Percentiles rank a stretch among this genome's conserved stretches.
These are phyloP conservation scores for Lizanozyma gosingica DNA, from an alignment of 1,139 yeast species.

Conservation along the genomic window DNA sequence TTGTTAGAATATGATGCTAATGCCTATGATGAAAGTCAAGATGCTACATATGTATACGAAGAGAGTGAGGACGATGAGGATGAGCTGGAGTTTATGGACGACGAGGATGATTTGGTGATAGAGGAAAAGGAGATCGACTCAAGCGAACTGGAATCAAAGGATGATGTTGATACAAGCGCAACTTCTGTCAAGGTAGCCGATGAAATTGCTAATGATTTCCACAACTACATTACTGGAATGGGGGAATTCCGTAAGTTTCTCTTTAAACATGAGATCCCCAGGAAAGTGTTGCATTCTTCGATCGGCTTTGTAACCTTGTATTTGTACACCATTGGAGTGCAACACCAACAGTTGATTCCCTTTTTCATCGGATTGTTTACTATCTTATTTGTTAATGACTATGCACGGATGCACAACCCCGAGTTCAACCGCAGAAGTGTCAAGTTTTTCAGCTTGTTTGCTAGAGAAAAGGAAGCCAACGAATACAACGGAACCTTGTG, in stretches of 20 bases:
- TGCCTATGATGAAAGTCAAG: neutral
- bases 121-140: neutral
- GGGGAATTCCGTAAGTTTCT: slow-evolving; percentile 40
- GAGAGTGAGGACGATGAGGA: neutral
- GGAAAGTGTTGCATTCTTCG: slow-evolving; percentile 80
- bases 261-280: slow-evolving; percentile 77
- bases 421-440: slow-evolving; percentile 58
- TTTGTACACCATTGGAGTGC: slow-evolving; percentile 57
- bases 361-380: slow-evolving; percentile 49
- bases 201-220: neutral
- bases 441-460: slow-evolving; percentile 61
- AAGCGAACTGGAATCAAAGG: neutral
- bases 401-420: slow-evolving; percentile 54
- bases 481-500: slow-evolving; percentile 75
- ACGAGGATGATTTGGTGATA: neutral
- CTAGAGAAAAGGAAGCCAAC: slow-evolving; percentile 72
- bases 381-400: slow-evolving; percentile 54
- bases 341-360: slow-evolving; percentile 46
- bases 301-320: slow-evolving; percentile 75
- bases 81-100: neutral
- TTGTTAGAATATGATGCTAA: neutral
- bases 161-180: neutral
- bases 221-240: neutral
- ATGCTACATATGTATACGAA: neutral
- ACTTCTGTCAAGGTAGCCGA: neutral